Evolutionary conservation across 129 eudicot genomes (phyloP), one percentile per base, ranked within the genome.

Genomic region (Ambrosia trifida): DNA sequence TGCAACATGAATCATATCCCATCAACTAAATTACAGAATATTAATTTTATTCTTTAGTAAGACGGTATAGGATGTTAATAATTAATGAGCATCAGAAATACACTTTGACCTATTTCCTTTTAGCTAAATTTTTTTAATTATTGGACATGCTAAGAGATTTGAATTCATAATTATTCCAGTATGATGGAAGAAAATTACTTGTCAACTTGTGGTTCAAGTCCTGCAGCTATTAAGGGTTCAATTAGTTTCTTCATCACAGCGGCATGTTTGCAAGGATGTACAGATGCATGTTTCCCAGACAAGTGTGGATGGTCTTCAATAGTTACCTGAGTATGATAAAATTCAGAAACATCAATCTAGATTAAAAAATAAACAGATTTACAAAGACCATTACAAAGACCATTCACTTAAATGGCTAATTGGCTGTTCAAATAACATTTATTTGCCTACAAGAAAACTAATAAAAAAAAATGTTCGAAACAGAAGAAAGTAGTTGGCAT

Each of bases 191-290:
- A 33, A 58, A 73, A 68, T 74, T 85, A 91, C 98, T 89, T 94
- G 93, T 94, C 98, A 67, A 94, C 97, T 93, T 94, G 95, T 24
- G 98, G 98, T 66, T 94, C 98, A 68, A 89, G 83, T 77, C 98
- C 98, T 61, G 92, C 88, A 47, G 95, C 86, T 85, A 94, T 85
- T 17, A 87, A 77, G 64, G 92, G 92, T 78, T 94, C 98, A 74
- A 94, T 94, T 63, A 94, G 82, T 89, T 94, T 94, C 83, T 94
- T 94, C 98, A 94, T 94, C 30, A 94, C 98, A 78, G 92, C 98
- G 50, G 95, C 98, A 73, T 94, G 98, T 49, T 87, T 88, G 78
- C 98, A 94, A 46, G 98, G 98, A 71, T 94, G 98, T 17, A 94
- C 92, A 64, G 98, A 94, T 49, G 98, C 98, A 82, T 94, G 98